Evolutionary conservation across 1,284 basidiomycete genomes (phyloP).

Genomic region (Rhodotorula sp.): DNA sequence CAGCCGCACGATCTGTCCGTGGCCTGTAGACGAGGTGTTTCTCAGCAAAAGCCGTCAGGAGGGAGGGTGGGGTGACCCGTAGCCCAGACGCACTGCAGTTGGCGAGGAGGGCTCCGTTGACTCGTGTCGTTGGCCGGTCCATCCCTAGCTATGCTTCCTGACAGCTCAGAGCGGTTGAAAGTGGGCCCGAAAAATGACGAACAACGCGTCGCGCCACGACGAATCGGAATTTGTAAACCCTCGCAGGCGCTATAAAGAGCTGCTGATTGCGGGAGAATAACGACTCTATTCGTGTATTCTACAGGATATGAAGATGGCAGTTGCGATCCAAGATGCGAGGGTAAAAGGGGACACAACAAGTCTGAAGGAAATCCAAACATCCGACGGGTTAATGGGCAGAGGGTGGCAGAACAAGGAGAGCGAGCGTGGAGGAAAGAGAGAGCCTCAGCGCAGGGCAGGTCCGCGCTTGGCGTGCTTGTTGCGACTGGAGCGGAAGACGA

Average conservation of each 20-base stretch:
- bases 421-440: background rate
- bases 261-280: background rate
- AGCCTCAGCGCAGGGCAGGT: constrained; percentile 12
- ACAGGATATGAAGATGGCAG: too few species aligned
- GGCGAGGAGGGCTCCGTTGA: constrained; percentile 27
- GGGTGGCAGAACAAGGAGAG: background rate
- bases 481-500: constrained; percentile 50
- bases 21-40: background rate
- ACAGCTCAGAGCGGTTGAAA: background rate
- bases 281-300: background rate
- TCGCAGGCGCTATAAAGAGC: background rate
- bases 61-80: background rate
- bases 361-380: too few species aligned
- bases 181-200: background rate
- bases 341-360: too few species aligned
- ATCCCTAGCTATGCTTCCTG: constrained; percentile 4
- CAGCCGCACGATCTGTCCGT: constrained; percentile 66
- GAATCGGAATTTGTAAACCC: background rate
- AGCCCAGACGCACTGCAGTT: constrained; percentile 20
- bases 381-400: too few species aligned
- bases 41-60: background rate
- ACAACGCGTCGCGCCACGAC: background rate
- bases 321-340: background rate
- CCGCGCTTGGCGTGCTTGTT: constrained; percentile 44
- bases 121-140: constrained; percentile 40